Evolutionary conservation across 1,284 basidiomycete genomes (phyloP), one percentile per base, ranked within the genome.

Genomic region (Fomitopsis palustris): DNA sequence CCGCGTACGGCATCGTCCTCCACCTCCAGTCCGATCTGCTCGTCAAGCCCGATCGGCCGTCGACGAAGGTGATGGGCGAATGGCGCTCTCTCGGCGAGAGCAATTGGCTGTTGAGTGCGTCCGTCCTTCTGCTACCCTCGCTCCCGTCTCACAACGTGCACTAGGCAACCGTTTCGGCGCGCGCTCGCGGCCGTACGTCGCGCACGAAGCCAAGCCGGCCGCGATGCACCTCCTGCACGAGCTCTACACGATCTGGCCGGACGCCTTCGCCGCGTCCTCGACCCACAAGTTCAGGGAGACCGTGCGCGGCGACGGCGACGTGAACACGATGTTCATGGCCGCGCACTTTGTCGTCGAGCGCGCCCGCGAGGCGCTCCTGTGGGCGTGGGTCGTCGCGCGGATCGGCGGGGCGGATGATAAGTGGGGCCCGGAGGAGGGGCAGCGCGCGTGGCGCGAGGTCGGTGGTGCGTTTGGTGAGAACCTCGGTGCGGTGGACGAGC

Each of bases 291-390:
- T 73, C 69, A 73, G 74, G 55, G 72, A 69, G 63, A 72, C 69
- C 49, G 62, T 66, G 54, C 53, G 54, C 53, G 65, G 65, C 51
- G 68, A 65, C 55, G 71, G 70, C 53, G 75, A 72, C 65, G 68
- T 69, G 39, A 74, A 70, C 63, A 70, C 69, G 57, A 65, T 75
- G 57, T 78, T 75, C 68, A 57, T 70, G 29, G 65, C 69, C 47
- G 65, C 70, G 27, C 75, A 77, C 64, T 77, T 70, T 55, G 61
- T 74, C 51, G 70, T 77, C 43, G 76, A 78, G 65, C 69, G 77
- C 23, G 71, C 73, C 45, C 68, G 77, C 12, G 77, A 79, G 65
- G 74, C 75, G 8, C 63, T 79, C 21, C 64, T 79, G 25, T 79
- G 77, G 77, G 64, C 70, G 7, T 79, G 74, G 72, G 64, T 68